A percentile compares a stretch with the other conserved stretches of the same genome.
These are phyloP conservation scores for Biscutella laevigata DNA, from an alignment of 441 rosid species.

Conservation along the genomic window DNA sequence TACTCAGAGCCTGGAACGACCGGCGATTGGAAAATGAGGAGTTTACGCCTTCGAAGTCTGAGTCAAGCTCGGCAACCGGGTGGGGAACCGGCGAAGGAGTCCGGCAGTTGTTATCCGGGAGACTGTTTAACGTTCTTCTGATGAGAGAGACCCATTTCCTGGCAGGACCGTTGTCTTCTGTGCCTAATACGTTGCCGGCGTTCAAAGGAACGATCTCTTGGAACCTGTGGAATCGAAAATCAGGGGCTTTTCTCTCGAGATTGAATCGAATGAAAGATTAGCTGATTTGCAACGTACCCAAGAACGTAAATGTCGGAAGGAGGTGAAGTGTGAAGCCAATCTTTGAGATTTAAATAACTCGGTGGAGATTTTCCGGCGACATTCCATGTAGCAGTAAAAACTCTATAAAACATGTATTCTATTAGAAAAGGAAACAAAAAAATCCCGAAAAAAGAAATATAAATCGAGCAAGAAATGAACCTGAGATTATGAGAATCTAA, in stretches of 20 bases:
- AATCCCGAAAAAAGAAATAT: not conserved
- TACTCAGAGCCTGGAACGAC: no score
- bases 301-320: conserved; percentile 74
- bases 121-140: conserved; percentile 51
- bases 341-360: conserved; percentile 52
- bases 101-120: conserved; percentile 43
- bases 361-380: conserved; percentile 78
- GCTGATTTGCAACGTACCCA: conserved; percentile 41
- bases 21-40: conserved; percentile 47
- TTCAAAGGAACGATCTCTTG: conserved; percentile 82
- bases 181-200: conserved; percentile 72
- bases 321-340: conserved; percentile 71
- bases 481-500: conserved; percentile 53
- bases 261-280: not conserved
- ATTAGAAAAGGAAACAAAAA: no score
- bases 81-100: conserved; percentile 61
- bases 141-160: conserved; percentile 66
- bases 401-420: conserved; percentile 10
- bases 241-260: not conserved
- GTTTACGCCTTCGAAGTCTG: conserved; percentile 47
- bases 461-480: conserved; percentile 22
- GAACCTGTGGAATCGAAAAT: conserved; percentile 33
- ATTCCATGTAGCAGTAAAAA: conserved; percentile 75
- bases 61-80: conserved; percentile 59
- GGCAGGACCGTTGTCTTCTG: conserved; percentile 68